These are phyloP conservation scores for Aspergillus hortae DNA, from an alignment of 2,329 filamentous ascomycete genomes.

Conservation along the genomic window DNA sequence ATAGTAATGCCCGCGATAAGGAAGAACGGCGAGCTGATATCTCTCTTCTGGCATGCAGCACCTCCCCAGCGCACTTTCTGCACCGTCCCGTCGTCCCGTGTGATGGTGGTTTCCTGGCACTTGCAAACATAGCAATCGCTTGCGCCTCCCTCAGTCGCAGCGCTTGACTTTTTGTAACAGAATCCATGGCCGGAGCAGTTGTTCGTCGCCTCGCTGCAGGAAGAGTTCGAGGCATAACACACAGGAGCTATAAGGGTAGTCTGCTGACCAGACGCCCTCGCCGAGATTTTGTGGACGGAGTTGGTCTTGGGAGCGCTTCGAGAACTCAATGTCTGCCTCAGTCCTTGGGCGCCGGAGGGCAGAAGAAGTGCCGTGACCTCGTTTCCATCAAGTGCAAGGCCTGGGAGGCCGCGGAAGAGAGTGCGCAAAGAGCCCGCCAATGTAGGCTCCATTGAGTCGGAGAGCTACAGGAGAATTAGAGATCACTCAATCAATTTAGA, in stretches of 20 bases:
- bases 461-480: constrained; percentile 2
- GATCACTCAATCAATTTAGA: constrained; percentile 8
- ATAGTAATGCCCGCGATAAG: constrained; percentile 74
- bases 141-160: constrained; percentile 31
- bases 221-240: constrained; percentile 69
- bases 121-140: constrained; percentile 72
- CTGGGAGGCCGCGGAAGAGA: constrained; percentile 45
- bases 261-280: not conserved
- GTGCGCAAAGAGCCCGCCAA: constrained; percentile 30
- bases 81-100: constrained; percentile 44
- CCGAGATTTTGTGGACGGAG: constrained; percentile 1
- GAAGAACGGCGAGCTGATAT: constrained; percentile 86
- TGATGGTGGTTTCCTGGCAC: constrained; percentile 61
- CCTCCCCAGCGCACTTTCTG: constrained; percentile 78
- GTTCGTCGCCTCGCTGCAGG: constrained; percentile 67
- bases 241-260: constrained; percentile 55
- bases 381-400: constrained; percentile 49
- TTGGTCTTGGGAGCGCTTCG: constrained; percentile 4
- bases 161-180: constrained; percentile 66
- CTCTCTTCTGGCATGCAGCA: constrained; percentile 82
- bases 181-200: constrained; percentile 79
- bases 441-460: too few species aligned
- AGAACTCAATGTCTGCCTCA: not conserved
- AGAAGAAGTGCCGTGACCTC: constrained; percentile 58
- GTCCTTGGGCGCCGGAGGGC: constrained; percentile 25